phyloP scores from a whole-genome alignment of 148 eudicot species.

The Chenopodium formosanum region DNA sequence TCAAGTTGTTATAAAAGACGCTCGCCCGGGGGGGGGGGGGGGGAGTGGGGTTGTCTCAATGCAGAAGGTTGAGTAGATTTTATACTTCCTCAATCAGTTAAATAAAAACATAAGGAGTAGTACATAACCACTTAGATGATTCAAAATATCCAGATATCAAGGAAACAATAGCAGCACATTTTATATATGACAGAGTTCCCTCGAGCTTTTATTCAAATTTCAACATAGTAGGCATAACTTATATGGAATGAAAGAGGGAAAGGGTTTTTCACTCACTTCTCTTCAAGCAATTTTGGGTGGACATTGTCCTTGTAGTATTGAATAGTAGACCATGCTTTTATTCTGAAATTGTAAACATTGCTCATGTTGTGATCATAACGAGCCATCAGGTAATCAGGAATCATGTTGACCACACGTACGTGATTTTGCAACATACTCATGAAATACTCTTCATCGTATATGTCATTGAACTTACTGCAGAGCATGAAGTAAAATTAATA shows the following conservation, averaged over 20 bases:
- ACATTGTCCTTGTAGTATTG: slow-evolving; percentile 75
- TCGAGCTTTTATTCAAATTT: background rate
- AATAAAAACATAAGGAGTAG: too few species aligned
- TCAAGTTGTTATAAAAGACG: too few species aligned
- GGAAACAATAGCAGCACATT: background rate
- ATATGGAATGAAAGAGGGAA: background rate
- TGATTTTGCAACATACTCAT: slow-evolving; percentile 63
- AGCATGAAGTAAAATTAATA: slow-evolving; percentile 9
- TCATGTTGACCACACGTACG: slow-evolving; percentile 67
- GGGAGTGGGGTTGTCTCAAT: too few species aligned
- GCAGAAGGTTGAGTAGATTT: background rate
- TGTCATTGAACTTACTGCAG: slow-evolving; percentile 90
- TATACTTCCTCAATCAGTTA: background rate
- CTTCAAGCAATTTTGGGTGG: slow-evolving; percentile 91
- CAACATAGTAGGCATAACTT: background rate
- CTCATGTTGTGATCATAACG: slow-evolving; percentile 83
- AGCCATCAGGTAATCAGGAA: slow-evolving; percentile 89
- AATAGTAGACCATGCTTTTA: slow-evolving; percentile 89
- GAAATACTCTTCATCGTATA: slow-evolving; percentile 81
- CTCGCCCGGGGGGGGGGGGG: background rate
- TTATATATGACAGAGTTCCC: background rate
- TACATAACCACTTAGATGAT: background rate
- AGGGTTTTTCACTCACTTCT: slow-evolving; percentile 60
- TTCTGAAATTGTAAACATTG: slow-evolving; percentile 89
- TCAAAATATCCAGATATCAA: background rate